These are phyloP conservation scores for Pestalotiopsis fici DNA, from an alignment of 2,329 filamentous ascomycete genomes.

Conservation along the genomic window DNA sequence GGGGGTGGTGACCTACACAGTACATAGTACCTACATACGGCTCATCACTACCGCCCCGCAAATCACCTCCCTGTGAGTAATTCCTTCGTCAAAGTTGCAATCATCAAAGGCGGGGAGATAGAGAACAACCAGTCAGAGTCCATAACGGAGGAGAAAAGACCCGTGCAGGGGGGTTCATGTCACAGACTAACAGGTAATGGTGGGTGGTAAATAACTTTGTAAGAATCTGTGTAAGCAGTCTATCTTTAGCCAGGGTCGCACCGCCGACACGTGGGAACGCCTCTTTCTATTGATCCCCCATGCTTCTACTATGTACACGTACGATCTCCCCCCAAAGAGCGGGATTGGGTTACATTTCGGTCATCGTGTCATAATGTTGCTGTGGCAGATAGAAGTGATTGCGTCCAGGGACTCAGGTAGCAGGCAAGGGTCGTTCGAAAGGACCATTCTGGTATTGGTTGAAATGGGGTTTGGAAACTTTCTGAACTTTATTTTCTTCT, in stretches of 20 bases:
- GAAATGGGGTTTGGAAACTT: too few relatives aligned
- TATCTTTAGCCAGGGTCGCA: background rate
- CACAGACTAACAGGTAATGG: background rate
- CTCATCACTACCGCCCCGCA: background rate
- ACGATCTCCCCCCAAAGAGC: background rate
- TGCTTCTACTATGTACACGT: background rate
- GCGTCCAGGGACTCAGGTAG: background rate
- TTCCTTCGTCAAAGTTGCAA: background rate
- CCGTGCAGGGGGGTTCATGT: background rate
- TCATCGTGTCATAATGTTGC: background rate
- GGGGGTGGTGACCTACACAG: too few relatives aligned
- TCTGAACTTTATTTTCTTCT: too few relatives aligned
- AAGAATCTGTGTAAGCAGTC: background rate
- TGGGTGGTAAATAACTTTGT: background rate
- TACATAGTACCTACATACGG: background rate
- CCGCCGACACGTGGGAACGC: background rate
- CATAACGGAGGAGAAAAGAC: background rate
- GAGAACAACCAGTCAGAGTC: background rate
- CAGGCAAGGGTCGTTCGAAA: background rate
- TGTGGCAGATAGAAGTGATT: background rate
- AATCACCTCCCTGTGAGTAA: background rate
- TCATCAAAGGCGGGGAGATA: background rate
- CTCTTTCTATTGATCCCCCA: background rate
- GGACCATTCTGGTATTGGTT: too few relatives aligned
- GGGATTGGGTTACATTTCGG: background rate